Evolutionary conservation across 1,284 basidiomycete species (phyloP), one percentile per base, ranked within the genome.

Genomic region (Peniophora sp.): DNA sequence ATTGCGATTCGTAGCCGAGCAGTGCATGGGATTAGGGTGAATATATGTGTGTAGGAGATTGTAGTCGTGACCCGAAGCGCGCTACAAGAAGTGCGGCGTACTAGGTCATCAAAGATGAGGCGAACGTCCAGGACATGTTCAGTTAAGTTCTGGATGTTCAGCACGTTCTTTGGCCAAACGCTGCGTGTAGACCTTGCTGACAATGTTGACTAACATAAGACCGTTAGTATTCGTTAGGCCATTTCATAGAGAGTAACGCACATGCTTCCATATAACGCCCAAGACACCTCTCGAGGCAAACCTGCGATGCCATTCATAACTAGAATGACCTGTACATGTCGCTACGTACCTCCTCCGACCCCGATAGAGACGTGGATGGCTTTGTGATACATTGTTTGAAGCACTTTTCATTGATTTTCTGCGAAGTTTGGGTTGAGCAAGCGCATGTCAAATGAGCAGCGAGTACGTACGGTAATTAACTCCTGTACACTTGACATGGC

Each of bases 191-290:
- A 82, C 74, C 58, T 71, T 73, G 67, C 83, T 85, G 37, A 89
- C 82, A 49, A 88, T 78, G 63, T 83, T 85, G 69, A 88, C 88
- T 90, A 58, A 22, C n/a, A n/a, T n/a, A 44, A 24, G 22, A 23
- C 10, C 10, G 23, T 32, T 2, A 17, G 12, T 15, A 42, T n/a
- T 24, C 22, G 44, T 48, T 47, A 18, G 9, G 14, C 24, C 20
- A 9, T 18, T 32, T 22, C 32, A n/a, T 24, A 24, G 47, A 41
- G 37, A 55, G n/a, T 11, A 12, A 78, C 88, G 72, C 60, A 91
- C 88, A 92, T 47, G 87, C 85, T 67, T 92, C 88, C 70, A 92
- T 75, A 63, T 90, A 92, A 39, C 88, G 77, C 52, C 90, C 87
- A 60, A 90, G 73, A 63, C 90, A 92, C 51, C 80, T 73, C 11